Percentiles rank a stretch among this genome's conserved stretches.
phyloP scores from a whole-genome alignment of 176 grass and related monocot species.

The Tillandsia leiboldiana region DNA sequence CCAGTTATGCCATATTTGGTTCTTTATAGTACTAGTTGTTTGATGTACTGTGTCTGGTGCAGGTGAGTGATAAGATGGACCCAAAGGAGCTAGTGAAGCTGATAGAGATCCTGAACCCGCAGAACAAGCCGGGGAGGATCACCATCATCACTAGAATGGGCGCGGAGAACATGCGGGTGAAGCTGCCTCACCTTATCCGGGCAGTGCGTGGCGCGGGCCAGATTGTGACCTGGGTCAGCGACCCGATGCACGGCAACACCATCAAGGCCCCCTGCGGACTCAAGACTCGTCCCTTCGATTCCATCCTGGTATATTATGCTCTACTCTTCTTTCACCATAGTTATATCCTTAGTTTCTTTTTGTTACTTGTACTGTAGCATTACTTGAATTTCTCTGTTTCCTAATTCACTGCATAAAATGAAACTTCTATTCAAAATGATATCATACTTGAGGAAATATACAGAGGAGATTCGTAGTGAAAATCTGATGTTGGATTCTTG shows the following conservation, averaged over 20 bases:
- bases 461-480: too few species aligned
- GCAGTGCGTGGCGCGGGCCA: slow-evolving; percentile 39
- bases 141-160: slow-evolving; percentile 56
- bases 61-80: slow-evolving; percentile 60
- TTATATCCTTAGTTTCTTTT: too few species aligned
- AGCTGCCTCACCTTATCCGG: slow-evolving; percentile 47
- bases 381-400: not conserved
- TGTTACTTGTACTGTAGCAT: not conserved
- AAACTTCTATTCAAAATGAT: not conserved
- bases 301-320: slow-evolving; percentile 26
- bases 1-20: not conserved
- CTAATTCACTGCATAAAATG: not conserved
- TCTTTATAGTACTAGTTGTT: not conserved
- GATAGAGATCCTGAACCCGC: slow-evolving; percentile 50
- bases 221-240: slow-evolving; percentile 46
- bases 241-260: slow-evolving; percentile 63
- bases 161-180: slow-evolving; percentile 37
- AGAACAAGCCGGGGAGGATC: slow-evolving; percentile 41
- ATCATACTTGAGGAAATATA: not conserved
- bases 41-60: not conserved
- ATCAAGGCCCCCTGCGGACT: slow-evolving; percentile 45
- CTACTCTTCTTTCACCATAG: not conserved
- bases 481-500: not conserved
- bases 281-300: slow-evolving; percentile 42
- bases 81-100: slow-evolving; percentile 42